Base-by-base conservation (phyloP, 2,329 filamentous ascomycete genomes). In the Fusarium annulatum region DNA sequence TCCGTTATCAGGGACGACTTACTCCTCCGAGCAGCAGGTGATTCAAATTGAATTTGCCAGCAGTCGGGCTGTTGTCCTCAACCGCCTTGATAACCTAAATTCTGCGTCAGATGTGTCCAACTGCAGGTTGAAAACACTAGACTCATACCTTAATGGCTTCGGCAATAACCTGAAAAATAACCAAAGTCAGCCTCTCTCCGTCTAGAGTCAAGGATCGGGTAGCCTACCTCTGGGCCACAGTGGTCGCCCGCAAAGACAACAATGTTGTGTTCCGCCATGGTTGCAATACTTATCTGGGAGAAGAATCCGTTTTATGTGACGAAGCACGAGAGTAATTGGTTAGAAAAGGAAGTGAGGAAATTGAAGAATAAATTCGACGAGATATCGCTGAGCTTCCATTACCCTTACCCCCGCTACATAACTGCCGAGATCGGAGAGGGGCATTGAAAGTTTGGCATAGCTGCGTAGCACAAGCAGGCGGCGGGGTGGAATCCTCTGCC, bases 21-120 rank as follows among this genome's bases (percentile, higher is more conserved):
- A 97, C 96, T 79, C 96, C 96, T 79, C 96, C 95, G 64, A 99
- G 89, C 64, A 97, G 88, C 81, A 98, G 94, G 64, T 97, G 91
- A 81, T 97, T 90, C 78, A 98, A 92, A 81, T 96, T 94, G 86
- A 98, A 97, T 79, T 92, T 92, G 81, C 86, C 87, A 61, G 92
- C 88, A 75, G 91, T 89, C 64, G 92, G 88, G 80, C 90, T 91
- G 76, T 86, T 85, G 78, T 91, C 88, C 85, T 97, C 93, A 67
- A 98, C 86, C 7, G 92, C 88, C 81, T 92, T 93, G 80, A 98
- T 89, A 74, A 96, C 86, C 94, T 97, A 16, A 79, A 39, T n/a
- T 30, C 23, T 16, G 41, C 23, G 16, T n/a, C 30, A 52, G 53
- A 55, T 30, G 33, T 42, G 34, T 43, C 7, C 36, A n/a, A 11